A percentile compares a stretch with the other conserved stretches of the same genome.
Conservation (phyloP, 2,329 filamentous ascomycete species). For the Claviceps spartinae region DNA sequence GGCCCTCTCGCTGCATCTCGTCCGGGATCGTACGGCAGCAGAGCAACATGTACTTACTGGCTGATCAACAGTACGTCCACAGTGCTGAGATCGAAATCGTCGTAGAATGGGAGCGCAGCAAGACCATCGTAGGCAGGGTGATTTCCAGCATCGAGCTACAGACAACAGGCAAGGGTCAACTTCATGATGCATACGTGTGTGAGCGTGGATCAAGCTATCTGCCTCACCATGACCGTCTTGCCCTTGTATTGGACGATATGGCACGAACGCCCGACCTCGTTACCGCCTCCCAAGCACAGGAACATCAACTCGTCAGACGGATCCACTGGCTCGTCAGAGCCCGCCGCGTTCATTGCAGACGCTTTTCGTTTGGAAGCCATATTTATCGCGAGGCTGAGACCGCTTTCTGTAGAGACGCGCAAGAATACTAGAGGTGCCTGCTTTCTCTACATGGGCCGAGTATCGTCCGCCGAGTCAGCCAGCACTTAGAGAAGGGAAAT, state of each 20-base stretch:
- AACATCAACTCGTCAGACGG: conserved; percentile 92
- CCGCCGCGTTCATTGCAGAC: conserved; percentile 52
- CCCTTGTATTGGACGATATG: conserved; percentile 99
- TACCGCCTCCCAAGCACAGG: conserved; percentile 83
- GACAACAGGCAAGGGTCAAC: conserved; percentile 1
- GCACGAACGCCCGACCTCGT: conserved; percentile 92
- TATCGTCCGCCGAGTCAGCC: not conserved
- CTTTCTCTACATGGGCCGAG: conserved; percentile 1
- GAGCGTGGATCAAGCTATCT: not conserved
- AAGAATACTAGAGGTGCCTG: not conserved
- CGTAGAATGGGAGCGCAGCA: conserved; percentile 88
- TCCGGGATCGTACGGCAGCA: not conserved
- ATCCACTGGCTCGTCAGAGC: conserved; percentile 74
- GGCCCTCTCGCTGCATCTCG: not conserved
- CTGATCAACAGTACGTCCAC: conserved; percentile 95
- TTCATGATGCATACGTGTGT: not conserved
- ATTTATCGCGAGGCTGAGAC: conserved; percentile 10
- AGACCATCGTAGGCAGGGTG: conserved; percentile 94
- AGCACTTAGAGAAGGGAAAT: not conserved
- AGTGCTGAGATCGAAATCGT: conserved; percentile 94
- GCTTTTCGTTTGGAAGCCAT: conserved; percentile 96
- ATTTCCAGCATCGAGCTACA: conserved; percentile 86
- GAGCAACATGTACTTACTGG: conserved; percentile 60
- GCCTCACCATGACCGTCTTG: conserved; percentile 86
- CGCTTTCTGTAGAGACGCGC: not conserved